Evolutionary conservation across 2,329 filamentous ascomycete species (phyloP).

Genomic region (Capronia coronata): DNA sequence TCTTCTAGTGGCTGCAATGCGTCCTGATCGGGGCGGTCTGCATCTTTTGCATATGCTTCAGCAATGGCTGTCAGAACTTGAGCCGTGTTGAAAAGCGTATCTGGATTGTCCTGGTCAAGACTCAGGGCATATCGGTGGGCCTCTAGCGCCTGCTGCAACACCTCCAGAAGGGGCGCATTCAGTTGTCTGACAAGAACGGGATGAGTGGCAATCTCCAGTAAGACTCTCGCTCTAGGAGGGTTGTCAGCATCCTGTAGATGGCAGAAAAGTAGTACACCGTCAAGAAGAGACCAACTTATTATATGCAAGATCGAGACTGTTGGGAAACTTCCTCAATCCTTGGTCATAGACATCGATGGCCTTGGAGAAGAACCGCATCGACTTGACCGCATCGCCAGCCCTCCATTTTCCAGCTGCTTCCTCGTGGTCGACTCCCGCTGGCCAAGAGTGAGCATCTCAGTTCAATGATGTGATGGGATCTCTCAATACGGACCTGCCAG

Average conservation of each 20-base stretch:
- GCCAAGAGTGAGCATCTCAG: background rate
- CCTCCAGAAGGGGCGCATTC: conserved; percentile 47
- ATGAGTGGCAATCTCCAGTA: conserved; percentile 65
- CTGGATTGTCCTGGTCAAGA: conserved; percentile 57
- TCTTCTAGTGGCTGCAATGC: conserved; percentile 53
- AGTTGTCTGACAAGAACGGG: conserved; percentile 55
- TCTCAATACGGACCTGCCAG: conserved; percentile 46
- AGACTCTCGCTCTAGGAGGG: conserved; percentile 53
- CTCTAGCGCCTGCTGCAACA: conserved; percentile 54
- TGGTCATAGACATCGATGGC: conserved; percentile 62
- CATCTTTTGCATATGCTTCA: conserved; percentile 51
- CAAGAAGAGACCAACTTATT: conserved; percentile 53
- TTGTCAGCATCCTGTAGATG: conserved; percentile 7
- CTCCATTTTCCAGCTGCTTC: conserved; percentile 70
- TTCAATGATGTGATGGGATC: background rate
- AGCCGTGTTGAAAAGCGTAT: conserved; percentile 65
- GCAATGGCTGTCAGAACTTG: conserved; percentile 63
- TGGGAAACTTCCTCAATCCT: conserved; percentile 55
- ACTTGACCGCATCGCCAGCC: conserved; percentile 62
- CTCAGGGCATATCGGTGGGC: conserved; percentile 58
- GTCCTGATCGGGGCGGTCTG: conserved; percentile 41
- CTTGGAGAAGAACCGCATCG: conserved; percentile 52
- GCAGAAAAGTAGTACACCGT: background rate
- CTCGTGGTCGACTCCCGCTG: conserved; percentile 61
- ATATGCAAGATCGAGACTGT: conserved; percentile 64